A percentile compares a stretch with the other conserved stretches of the same genome.
phyloP scores from a whole-genome alignment of 768 basidiomycete genomes.

The Boletellus ananas region DNA sequence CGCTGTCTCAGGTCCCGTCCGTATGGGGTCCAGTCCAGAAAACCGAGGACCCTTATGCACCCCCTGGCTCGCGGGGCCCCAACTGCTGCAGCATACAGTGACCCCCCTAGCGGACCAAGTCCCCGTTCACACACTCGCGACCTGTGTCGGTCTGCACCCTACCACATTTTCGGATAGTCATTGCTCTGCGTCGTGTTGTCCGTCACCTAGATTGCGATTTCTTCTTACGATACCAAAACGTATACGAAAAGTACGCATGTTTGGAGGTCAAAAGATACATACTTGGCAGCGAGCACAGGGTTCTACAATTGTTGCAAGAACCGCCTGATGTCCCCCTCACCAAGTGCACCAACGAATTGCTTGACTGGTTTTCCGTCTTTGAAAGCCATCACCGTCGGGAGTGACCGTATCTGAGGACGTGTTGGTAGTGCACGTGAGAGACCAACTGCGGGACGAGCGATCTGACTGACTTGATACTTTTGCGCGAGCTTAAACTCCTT shows the following conservation, averaged over 20 bases:
- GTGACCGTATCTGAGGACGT: constrained; percentile 51
- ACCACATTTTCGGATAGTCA: constrained; percentile 7
- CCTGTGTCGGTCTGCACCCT: constrained; percentile 17
- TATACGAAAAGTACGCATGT: constrained; percentile 1
- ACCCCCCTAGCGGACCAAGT: constrained; percentile 1
- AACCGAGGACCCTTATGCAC: constrained; percentile 89
- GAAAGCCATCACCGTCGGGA: constrained; percentile 83
- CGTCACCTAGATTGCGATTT: constrained; percentile 5
- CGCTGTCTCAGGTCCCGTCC: constrained; percentile 68
- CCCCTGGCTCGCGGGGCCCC: constrained; percentile 48
- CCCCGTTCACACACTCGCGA: background rate
- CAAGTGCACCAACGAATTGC: constrained; percentile 61
- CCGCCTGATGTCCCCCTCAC: constrained; percentile 39
- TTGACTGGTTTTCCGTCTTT: constrained; percentile 54
- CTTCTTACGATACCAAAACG: constrained; percentile 10
- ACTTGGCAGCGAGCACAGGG: background rate
- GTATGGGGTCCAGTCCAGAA: constrained; percentile 97
- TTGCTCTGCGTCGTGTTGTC: constrained; percentile 9
- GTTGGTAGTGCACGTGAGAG: background rate
- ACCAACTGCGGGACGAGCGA: background rate
- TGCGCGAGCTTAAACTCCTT: constrained; percentile 48
- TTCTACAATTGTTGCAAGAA: constrained; percentile 43
- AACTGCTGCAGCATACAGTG: constrained; percentile 63
- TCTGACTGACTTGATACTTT: constrained; percentile 41
- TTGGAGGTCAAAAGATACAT: background rate